Conservation (phyloP, 257 asterid genomes). For the Solanum lignicaule region DNA sequence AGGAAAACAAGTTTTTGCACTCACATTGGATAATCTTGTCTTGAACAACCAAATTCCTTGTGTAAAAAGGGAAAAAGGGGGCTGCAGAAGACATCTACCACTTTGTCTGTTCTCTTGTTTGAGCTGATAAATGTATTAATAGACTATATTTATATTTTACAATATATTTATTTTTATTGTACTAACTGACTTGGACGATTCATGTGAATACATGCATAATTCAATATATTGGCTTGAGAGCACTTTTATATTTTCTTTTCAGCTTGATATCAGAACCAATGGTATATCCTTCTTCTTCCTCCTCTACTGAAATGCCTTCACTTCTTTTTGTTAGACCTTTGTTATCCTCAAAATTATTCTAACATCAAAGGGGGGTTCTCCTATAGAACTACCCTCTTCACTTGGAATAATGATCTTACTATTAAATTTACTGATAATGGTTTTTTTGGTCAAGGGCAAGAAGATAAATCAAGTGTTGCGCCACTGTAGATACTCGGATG, state of each 20-base stretch:
- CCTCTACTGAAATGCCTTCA: neutral
- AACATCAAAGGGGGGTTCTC: neutral
- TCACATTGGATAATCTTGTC: neutral
- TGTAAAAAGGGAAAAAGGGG: neutral
- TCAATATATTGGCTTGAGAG: neutral
- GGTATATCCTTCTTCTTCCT: neutral
- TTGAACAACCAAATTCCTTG: neutral
- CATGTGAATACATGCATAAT: neutral
- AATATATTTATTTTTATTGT: neutral
- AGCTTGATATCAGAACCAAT: neutral
- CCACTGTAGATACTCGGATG: neutral
- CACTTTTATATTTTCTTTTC: neutral
- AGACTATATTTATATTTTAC: neutral
- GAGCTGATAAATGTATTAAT: neutral
- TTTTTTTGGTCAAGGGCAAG: neutral
- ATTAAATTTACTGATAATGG: neutral
- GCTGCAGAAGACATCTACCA: neutral
- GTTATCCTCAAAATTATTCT: neutral
- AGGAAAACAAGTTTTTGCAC: neutral
- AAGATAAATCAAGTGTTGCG: neutral
- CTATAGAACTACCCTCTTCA: neutral
- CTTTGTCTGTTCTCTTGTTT: neutral
- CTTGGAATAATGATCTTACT: neutral
- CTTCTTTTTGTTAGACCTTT: neutral
- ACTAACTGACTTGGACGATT: neutral